Evolutionary conservation across 2,329 filamentous ascomycete genomes (phyloP).

Genomic region (Gremmenia infestans): DNA sequence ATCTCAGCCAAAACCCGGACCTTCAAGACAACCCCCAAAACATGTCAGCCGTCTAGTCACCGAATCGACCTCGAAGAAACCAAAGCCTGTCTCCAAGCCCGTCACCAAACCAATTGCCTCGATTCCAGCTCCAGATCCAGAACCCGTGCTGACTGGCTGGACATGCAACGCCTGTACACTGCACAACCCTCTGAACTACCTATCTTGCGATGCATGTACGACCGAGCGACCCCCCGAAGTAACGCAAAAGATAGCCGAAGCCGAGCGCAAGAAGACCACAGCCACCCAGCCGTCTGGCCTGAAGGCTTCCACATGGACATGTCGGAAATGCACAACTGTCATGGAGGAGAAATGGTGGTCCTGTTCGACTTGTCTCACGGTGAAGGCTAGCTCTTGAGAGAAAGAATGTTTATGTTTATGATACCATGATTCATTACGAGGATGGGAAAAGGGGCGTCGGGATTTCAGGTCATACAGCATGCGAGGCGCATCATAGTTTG

Average conservation of each 20-base stretch:
- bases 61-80: constrained; percentile 19
- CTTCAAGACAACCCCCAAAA: constrained; percentile 17
- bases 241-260: constrained; percentile 21
- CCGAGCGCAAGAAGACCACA: constrained; percentile 3
- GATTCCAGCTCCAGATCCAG: constrained; percentile 1
- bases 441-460: neutral
- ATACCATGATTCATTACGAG: neutral
- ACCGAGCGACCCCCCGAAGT: constrained; percentile 36
- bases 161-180: constrained; percentile 52
- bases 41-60: constrained; percentile 27
- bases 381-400: constrained; percentile 46
- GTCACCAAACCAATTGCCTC: constrained; percentile 1
- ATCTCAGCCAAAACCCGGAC: constrained; percentile 3
- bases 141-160: constrained; percentile 43
- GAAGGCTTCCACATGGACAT: constrained; percentile 40
- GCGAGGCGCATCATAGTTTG: neutral
- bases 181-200: constrained; percentile 45
- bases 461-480: neutral
- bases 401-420: constrained; percentile 5
- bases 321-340: constrained; percentile 45
- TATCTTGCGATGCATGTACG: constrained; percentile 54
- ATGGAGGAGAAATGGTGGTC: constrained; percentile 55
- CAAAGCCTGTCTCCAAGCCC: constrained; percentile 11
- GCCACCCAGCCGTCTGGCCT: constrained; percentile 9
- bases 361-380: constrained; percentile 48